Evolutionary conservation across 495 filamentous ascomycete species (phyloP).

Genomic region (Venustampulla echinocandica): DNA sequence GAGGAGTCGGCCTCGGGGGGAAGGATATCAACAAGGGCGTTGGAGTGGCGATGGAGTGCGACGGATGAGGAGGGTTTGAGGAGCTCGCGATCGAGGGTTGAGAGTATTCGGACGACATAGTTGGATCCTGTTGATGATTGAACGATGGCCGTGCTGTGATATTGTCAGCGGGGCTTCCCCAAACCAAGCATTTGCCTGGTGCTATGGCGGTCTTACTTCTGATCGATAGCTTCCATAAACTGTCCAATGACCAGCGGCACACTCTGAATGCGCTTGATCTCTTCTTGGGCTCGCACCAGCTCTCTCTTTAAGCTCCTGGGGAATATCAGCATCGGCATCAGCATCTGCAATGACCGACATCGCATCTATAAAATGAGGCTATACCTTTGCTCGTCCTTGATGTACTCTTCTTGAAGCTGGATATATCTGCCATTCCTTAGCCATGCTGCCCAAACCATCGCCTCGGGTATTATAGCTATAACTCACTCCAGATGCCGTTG

Average conservation of each 20-base stretch:
- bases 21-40: slow-evolving; percentile 95
- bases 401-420: slow-evolving; percentile 97
- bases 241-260: slow-evolving; percentile 96
- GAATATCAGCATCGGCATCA: slow-evolving; percentile 10
- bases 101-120: slow-evolving; percentile 97
- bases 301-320: slow-evolving; percentile 89
- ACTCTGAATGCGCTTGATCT: slow-evolving; percentile 98
- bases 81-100: slow-evolving; percentile 94
- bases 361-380: slow-evolving; percentile 12
- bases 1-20: slow-evolving; percentile 96
- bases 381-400: slow-evolving; percentile 99
- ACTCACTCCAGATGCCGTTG: slow-evolving; percentile 89
- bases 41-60: slow-evolving; percentile 94
- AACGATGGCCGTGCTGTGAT: slow-evolving; percentile 83
- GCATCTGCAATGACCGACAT: not conserved
- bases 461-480: not conserved
- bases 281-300: slow-evolving; percentile 93
- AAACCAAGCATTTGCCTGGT: slow-evolving; percentile 7
- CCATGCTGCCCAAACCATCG: too few species aligned
- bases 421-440: slow-evolving; percentile 58
- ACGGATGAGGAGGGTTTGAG: slow-evolving; percentile 97
- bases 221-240: slow-evolving; percentile 99
- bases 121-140: slow-evolving; percentile 97
- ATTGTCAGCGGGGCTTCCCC: slow-evolving; percentile 30
- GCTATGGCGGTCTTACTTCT: slow-evolving; percentile 88